Percentiles rank a stretch among this genome's conserved stretches.
These are phyloP conservation scores for Arctium lappa DNA, from an alignment of 129 eudicot species.

Conservation along the genomic window DNA sequence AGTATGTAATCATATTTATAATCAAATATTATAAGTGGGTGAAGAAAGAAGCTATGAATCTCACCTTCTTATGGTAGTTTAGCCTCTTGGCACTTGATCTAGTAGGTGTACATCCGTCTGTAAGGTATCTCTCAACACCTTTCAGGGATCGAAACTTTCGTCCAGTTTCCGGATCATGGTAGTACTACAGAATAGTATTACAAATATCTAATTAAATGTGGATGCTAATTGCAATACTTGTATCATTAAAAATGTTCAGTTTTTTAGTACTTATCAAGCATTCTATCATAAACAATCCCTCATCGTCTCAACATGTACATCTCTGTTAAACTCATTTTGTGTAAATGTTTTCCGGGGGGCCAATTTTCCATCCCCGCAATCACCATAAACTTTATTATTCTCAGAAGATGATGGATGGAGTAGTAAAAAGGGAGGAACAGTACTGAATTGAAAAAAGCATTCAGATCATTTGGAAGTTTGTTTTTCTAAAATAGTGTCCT, in stretches of 20 bases:
- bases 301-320: not conserved
- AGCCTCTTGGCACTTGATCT: slow-evolving; percentile 17
- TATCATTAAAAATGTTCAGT: not conserved
- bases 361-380: not conserved
- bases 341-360: not conserved
- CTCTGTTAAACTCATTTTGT: not conserved
- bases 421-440: not conserved
- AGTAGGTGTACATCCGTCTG: slow-evolving; percentile 37
- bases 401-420: not conserved
- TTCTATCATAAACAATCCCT: not conserved
- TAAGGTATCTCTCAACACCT: slow-evolving; percentile 58
- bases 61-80: slow-evolving; percentile 31
- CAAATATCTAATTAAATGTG: not conserved
- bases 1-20: not conserved
- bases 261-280: not conserved
- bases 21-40: not conserved
- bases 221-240: not conserved
- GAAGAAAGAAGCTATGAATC: not conserved
- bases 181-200: slow-evolving; percentile 48
- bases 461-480: not conserved
- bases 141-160: slow-evolving; percentile 57
- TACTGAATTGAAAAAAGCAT: too few species aligned
- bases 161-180: slow-evolving; percentile 70
- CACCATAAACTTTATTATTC: not conserved
- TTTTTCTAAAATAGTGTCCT: not conserved